These are phyloP conservation scores for Claviceps citrina DNA, from an alignment of 2,329 filamentous ascomycete genomes.

Conservation along the genomic window DNA sequence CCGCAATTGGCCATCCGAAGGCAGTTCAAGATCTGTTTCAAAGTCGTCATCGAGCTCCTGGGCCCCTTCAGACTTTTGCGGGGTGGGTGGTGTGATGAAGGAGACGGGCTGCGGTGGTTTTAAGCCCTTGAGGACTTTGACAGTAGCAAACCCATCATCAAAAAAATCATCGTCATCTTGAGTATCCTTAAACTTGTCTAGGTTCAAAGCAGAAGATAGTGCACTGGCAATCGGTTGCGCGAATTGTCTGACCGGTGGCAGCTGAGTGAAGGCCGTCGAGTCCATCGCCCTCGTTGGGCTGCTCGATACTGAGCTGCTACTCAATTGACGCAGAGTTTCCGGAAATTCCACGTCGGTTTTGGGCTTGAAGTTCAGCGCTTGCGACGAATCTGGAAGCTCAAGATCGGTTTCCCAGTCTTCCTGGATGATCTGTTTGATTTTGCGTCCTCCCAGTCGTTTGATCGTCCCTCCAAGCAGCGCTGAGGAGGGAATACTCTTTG, in stretches of 20 bases:
- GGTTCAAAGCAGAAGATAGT: constrained; percentile 33
- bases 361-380: constrained; percentile 49
- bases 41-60: constrained; percentile 44
- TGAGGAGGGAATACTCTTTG: constrained; percentile 70
- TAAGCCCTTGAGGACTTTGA: constrained; percentile 46
- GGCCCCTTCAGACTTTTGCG: constrained; percentile 26
- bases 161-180: constrained; percentile 49
- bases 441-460: constrained; percentile 67
- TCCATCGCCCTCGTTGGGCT: constrained; percentile 34
- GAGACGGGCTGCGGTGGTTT: constrained; percentile 32
- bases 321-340: constrained; percentile 52
- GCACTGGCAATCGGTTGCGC: constrained; percentile 19
- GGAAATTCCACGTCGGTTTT: constrained; percentile 47
- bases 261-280: constrained; percentile 10
- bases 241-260: constrained; percentile 18
- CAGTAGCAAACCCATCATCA: constrained; percentile 48
- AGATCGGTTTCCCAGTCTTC: constrained; percentile 74
- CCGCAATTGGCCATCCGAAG: constrained; percentile 48
- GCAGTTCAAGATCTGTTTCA: constrained; percentile 58
- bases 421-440: constrained; percentile 55
- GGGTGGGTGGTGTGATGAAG: constrained; percentile 40
- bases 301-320: constrained; percentile 34
- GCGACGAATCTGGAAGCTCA: constrained; percentile 45
- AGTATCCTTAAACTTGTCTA: constrained; percentile 50
- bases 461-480: constrained; percentile 87